These are phyloP conservation scores for Prunus persica DNA, from an alignment of 306 rosid species.

Conservation along the genomic window Prunus_persica_NCBIv2 NC_034012.1:3512501-3513000, in stretches of 20 bases:
- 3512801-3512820: constrained; percentile 48
- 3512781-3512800: constrained; percentile 48
- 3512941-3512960: no score
- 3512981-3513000: constrained; percentile 27
- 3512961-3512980: neutral
- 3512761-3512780: constrained; percentile 43
- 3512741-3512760: constrained; percentile 62
- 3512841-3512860: constrained; percentile 78
- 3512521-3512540: constrained; percentile 2
- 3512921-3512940: neutral
- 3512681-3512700: constrained; percentile 55
- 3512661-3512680: constrained; percentile 71
- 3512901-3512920: constrained; percentile 86
- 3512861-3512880: constrained; percentile 62
- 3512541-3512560: constrained; percentile 37
- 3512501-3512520: neutral
- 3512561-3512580: constrained; percentile 60
- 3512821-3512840: constrained; percentile 58
- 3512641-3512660: constrained; percentile 68
- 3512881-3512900: constrained; percentile 84
- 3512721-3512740: constrained; percentile 61
- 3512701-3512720: constrained; percentile 42
- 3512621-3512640: constrained; percentile 62
- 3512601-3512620: constrained; percentile 82
- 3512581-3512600: constrained; percentile 47